These are phyloP conservation scores for Rickenella mellea DNA, from an alignment of 768 basidiomycete genomes.

Conservation along the genomic window DNA sequence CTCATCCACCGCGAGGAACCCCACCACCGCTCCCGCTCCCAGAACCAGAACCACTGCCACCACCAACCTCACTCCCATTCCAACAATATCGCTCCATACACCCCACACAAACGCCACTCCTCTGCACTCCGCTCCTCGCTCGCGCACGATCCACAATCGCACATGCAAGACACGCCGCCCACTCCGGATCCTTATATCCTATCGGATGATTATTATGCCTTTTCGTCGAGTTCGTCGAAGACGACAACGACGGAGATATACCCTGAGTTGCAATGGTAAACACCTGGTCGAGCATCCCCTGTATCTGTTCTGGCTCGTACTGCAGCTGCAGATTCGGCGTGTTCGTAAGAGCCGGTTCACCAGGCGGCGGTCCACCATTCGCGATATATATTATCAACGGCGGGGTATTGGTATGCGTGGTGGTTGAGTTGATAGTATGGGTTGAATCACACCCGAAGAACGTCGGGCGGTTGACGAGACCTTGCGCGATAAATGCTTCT, in stretches of 20 bases:
- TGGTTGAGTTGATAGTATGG: no score
- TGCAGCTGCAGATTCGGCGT: constrained; percentile 27
- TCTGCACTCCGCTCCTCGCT: constrained; percentile 6
- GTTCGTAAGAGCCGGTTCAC: constrained; percentile 32
- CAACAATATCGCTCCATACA: constrained; percentile 23
- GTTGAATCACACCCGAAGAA: constrained; percentile 49
- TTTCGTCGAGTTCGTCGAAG: no score
- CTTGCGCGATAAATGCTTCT: constrained; percentile 22
- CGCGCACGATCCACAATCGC: constrained; percentile 40
- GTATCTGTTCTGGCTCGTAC: constrained; percentile 27
- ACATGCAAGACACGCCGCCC: constrained; percentile 42
- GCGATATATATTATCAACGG: constrained; percentile 54
- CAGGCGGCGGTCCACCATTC: constrained; percentile 35
- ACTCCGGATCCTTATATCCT: constrained; percentile 32
- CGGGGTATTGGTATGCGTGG: constrained; percentile 14
- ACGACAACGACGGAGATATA: constrained; percentile 18
- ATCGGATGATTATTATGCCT: no score
- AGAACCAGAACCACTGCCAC: no score
- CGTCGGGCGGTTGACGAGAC: constrained; percentile 27
- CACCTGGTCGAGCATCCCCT: constrained; percentile 37
- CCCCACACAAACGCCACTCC: constrained; percentile 15
- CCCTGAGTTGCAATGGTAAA: constrained; percentile 35
- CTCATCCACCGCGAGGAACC: no score
- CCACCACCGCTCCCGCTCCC: no score
- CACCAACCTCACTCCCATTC: no score